These are phyloP conservation scores for Neurospora sp. DNA, from an alignment of 495 filamentous ascomycete genomes.

Conservation along the genomic window DNA sequence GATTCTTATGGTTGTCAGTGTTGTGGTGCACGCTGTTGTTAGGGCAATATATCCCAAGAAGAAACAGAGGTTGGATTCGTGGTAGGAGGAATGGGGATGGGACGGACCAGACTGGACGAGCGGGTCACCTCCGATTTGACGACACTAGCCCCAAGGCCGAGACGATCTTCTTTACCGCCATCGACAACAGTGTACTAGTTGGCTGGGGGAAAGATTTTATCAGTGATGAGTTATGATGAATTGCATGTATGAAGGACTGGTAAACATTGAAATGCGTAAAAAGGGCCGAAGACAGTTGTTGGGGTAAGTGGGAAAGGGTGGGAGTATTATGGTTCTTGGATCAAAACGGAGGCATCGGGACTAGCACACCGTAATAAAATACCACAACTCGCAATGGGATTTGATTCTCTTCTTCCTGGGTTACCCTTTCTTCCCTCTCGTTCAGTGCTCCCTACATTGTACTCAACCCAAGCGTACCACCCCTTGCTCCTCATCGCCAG, in stretches of 20 bases:
- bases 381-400: not conserved
- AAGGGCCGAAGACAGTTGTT: not conserved
- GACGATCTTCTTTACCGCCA: not conserved
- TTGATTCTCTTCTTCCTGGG: not conserved
- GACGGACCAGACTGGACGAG: not conserved
- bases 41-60: slow-evolving; percentile 8
- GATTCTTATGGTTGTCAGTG: slow-evolving; percentile 29
- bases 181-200: not conserved
- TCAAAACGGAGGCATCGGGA: not conserved
- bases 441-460: not conserved
- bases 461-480: not conserved
- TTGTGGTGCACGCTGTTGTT: slow-evolving; percentile 19
- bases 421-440: not conserved
- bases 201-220: not conserved
- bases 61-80: not conserved
- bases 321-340: not conserved
- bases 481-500: not conserved
- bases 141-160: not conserved
- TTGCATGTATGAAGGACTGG: not conserved
- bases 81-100: not conserved
- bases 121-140: not conserved
- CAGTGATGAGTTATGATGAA: not conserved
- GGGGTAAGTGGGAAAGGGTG: not conserved
- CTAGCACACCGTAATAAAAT: not conserved
- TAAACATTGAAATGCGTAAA: not conserved